Evolutionary conservation across 2,329 filamentous ascomycete genomes (phyloP).

Genomic region (Trichophyton equinum): DNA sequence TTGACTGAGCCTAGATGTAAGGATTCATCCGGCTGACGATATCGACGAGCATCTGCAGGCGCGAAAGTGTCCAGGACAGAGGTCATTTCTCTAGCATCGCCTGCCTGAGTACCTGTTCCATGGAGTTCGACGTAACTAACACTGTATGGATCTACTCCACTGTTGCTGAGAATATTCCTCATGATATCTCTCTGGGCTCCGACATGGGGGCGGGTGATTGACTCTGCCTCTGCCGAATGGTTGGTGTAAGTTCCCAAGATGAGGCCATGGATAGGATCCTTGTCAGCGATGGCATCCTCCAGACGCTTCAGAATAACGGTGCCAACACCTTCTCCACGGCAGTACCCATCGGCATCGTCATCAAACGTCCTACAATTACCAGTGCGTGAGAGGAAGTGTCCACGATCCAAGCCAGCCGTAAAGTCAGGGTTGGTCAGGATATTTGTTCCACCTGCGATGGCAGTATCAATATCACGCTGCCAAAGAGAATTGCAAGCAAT

Average conservation of each 20-base stretch:
- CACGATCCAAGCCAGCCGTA: constrained; percentile 28
- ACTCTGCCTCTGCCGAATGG: constrained; percentile 76
- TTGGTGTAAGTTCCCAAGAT: constrained; percentile 48
- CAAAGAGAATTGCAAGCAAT: constrained; percentile 15
- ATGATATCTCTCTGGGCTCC: constrained; percentile 58
- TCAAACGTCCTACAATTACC: constrained; percentile 42
- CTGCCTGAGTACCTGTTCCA: constrained; percentile 66
- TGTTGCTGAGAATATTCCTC: constrained; percentile 55
- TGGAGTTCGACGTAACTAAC: constrained; percentile 83
- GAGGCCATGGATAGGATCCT: constrained; percentile 49
- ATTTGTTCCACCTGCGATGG: constrained; percentile 9
- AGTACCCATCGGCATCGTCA: constrained; percentile 47
- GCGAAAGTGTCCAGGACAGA: constrained; percentile 37
- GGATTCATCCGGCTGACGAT: not conserved
- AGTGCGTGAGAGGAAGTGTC: constrained; percentile 49
- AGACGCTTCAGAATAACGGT: constrained; percentile 60
- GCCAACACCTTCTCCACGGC: constrained; percentile 49
- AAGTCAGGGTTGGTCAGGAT: constrained; percentile 11
- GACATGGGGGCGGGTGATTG: constrained; percentile 72
- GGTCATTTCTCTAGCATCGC: constrained; percentile 67
- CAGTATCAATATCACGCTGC: constrained; percentile 16
- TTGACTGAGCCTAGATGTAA: constrained; percentile 12
- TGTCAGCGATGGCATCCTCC: constrained; percentile 58
- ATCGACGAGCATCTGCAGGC: constrained; percentile 23
- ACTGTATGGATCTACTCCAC: constrained; percentile 62